Evolutionary conservation across 495 filamentous ascomycete species (phyloP), one percentile per base, ranked within the genome.

Genomic region (Hypoxylon fuscum): DNA sequence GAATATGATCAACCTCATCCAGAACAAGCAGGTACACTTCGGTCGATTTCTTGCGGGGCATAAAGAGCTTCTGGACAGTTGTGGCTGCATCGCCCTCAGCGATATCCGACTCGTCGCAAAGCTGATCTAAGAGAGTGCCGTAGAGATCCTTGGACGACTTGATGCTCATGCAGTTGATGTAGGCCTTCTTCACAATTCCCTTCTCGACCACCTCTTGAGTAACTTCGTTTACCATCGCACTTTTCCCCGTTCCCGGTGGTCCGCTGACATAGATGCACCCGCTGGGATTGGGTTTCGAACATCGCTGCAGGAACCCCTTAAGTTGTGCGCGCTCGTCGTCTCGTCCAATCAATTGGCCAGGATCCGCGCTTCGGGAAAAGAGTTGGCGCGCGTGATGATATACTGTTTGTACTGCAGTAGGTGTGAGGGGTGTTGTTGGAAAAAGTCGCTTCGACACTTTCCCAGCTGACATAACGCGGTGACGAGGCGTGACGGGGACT

Each of bases 211-310:
- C 61, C 27, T 86, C 80, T 35, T 82, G 76, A 46, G 88, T 90
- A 23, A 97, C 83, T 65, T 96, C 89, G 51, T 87, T 84, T 47
- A 97, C 85, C 75, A 97, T 85, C 3, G 95, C 96, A 73, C 93
- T 97, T 75, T 99, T 99, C 5, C 95, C 95, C 3, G 96, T 98
- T 1, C 95, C 95, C 1, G 95, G 95, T 23, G 95, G 95, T 0
- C 95, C 95, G 64, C 92, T 97, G 63, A 99, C 87, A 70, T 99
- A 99, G 32, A 96, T 81, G 70, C 93, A 96, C n/a, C 92, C 91
- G 44, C 90, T 88, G 15, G 83, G 81, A 8, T 78, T 78, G 12
- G 82, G 72, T 9, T 81, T 74, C 8, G 88, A 74, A 57, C 88
- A 85, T 34, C 84, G 79, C 31, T 83, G 75, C 35, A 99, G 79